Evolutionary conservation across 2,329 filamentous ascomycete species (phyloP).

Genomic region (Trichoderma gracile): DNA sequence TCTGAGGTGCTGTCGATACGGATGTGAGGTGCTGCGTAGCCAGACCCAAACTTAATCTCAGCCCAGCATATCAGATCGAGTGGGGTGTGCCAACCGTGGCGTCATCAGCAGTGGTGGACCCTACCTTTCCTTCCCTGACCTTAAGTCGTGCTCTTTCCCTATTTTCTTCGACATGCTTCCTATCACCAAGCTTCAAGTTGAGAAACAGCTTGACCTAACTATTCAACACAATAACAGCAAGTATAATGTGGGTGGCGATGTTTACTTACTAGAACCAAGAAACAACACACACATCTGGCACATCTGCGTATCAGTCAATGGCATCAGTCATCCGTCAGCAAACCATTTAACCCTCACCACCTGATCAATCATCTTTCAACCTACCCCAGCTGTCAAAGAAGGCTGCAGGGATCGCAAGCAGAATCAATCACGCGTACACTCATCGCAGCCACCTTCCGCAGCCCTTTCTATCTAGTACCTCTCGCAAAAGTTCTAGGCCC

Average conservation of each 20-base stretch:
- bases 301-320: neutral
- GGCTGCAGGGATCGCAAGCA: neutral
- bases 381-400: neutral
- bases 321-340: neutral
- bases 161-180: neutral
- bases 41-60: neutral
- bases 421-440: neutral
- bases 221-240: neutral
- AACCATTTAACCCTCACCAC: neutral
- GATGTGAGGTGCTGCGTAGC: no score
- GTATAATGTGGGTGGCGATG: no score
- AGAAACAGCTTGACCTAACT: no score
- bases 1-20: no score
- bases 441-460: neutral
- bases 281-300: neutral
- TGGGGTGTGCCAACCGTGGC: neutral
- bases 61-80: neutral
- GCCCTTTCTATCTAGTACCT: neutral
- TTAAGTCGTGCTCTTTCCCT: neutral
- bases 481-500: neutral
- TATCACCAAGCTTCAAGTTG: no score
- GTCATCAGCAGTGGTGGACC: neutral
- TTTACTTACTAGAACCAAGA: neutral
- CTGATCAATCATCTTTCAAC: neutral
- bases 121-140: neutral